phyloP scores from a whole-genome alignment of 768 basidiomycete genomes.

The Boletellus ananiceps region DNA sequence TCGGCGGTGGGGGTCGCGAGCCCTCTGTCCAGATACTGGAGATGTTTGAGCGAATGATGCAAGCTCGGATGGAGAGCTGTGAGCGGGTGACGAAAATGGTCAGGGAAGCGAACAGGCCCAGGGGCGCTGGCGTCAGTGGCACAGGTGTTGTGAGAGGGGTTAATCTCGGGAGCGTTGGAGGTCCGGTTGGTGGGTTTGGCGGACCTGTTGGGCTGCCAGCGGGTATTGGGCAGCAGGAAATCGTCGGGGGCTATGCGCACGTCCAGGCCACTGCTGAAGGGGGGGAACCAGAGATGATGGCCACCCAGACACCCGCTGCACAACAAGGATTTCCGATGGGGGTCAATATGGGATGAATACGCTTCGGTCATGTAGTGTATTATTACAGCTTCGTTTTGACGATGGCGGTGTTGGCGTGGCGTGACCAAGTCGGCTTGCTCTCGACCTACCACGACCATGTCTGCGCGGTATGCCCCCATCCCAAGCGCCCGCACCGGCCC shows the following conservation, averaged over 20 bases:
- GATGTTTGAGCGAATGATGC: slow-evolving; percentile 69
- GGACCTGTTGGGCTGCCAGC: slow-evolving; percentile 25
- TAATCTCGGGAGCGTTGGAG: slow-evolving; percentile 22
- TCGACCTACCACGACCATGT: slow-evolving; percentile 29
- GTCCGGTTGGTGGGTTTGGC: slow-evolving; percentile 28
- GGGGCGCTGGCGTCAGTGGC: slow-evolving; percentile 8
- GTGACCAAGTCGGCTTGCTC: not conserved
- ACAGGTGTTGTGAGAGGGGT: slow-evolving; percentile 8
- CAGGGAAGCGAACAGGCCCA: slow-evolving; percentile 27
- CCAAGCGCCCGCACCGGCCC: slow-evolving; percentile 52
- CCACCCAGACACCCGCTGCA: slow-evolving; percentile 6
- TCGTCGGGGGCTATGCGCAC: slow-evolving; percentile 13
- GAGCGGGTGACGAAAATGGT: slow-evolving; percentile 59
- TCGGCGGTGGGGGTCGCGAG: slow-evolving; percentile 33
- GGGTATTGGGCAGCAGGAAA: slow-evolving; percentile 19
- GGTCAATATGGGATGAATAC: slow-evolving; percentile 4
- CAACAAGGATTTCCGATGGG: slow-evolving; percentile 26
- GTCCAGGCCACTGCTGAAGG: slow-evolving; percentile 9
- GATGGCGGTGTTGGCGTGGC: slow-evolving; percentile 7
- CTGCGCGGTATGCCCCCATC: slow-evolving; percentile 65
- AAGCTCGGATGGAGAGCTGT: slow-evolving; percentile 73
- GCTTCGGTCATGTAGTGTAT: not conserved
- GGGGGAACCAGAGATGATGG: slow-evolving; percentile 11
- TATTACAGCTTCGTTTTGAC: not conserved
- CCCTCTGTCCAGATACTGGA: slow-evolving; percentile 53